Percentiles rank a stretch among this genome's conserved stretches.
Conservation (phyloP, 805 yeast genomes). For the Starmerella lactis-condensi region DNA sequence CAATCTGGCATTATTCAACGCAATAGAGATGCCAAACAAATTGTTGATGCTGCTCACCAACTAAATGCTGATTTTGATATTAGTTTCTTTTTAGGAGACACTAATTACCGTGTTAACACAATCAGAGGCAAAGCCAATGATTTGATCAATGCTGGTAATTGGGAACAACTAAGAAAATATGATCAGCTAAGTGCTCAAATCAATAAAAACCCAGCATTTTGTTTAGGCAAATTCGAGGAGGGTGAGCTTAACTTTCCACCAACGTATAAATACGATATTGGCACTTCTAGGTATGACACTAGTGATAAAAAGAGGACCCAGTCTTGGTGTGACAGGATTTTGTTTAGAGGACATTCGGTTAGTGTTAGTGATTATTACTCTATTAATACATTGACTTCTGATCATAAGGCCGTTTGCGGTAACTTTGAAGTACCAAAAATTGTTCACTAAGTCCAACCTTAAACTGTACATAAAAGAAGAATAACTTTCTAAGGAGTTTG, state of each 20-base stretch:
- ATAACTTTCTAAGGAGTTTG: too few relatives aligned
- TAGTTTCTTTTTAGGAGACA: slow-evolving; percentile 82
- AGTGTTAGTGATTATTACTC: slow-evolving; percentile 45
- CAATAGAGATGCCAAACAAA: slow-evolving; percentile 67
- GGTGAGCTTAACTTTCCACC: slow-evolving; percentile 67
- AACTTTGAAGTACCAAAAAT: too few relatives aligned
- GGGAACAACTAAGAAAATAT: slow-evolving; percentile 35
- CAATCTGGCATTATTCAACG: slow-evolving; percentile 62
- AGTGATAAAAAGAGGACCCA: slow-evolving; percentile 87
- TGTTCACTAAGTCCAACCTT: too few relatives aligned
- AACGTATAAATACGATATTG: slow-evolving; percentile 85
- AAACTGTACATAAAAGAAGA: too few relatives aligned
- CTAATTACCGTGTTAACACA: slow-evolving; percentile 65
- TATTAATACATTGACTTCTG: slow-evolving; percentile 44
- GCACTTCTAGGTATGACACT: slow-evolving; percentile 64
- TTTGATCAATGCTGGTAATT: slow-evolving; percentile 32
- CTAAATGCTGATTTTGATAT: slow-evolving; percentile 58
- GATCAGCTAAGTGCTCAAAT: slow-evolving; percentile 73
- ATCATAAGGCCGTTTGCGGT: slow-evolving; percentile 80
- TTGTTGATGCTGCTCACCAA: slow-evolving; percentile 29
- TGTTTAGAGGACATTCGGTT: slow-evolving; percentile 43
- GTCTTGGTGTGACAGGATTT: slow-evolving; percentile 91
- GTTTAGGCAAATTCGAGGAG: slow-evolving; percentile 65
- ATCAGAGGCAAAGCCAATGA: slow-evolving; percentile 52
- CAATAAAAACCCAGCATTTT: slow-evolving; percentile 42